Conservation (phyloP, 768 basidiomycete species). For the Mycena galopus region DNA sequence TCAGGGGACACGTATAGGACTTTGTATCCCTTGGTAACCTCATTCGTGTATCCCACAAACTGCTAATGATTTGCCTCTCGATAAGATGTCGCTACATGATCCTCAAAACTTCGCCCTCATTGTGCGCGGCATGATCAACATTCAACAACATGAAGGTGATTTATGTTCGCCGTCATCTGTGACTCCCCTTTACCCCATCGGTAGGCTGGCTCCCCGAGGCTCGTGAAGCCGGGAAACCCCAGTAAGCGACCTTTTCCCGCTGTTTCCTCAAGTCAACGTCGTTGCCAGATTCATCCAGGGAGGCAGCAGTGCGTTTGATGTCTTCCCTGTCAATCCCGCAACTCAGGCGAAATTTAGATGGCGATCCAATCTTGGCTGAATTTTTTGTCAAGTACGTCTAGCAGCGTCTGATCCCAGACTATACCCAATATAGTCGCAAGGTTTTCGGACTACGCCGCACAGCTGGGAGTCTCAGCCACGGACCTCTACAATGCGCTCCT, state of each 20-base stretch:
- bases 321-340: neutral
- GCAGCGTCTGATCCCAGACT: neutral
- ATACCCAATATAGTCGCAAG: slow-evolving; percentile 43
- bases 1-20: slow-evolving; percentile 73
- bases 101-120: slow-evolving; percentile 69
- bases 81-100: slow-evolving; percentile 71
- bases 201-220: slow-evolving; percentile 74
- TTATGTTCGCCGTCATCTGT: neutral
- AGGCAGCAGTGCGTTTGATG: slow-evolving; percentile 65
- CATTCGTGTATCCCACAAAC: neutral
- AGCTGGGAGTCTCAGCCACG: slow-evolving; percentile 60
- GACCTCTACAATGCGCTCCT: slow-evolving; percentile 70
- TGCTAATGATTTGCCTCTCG: neutral
- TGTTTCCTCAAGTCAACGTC: neutral
- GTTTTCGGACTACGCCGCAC: slow-evolving; percentile 62
- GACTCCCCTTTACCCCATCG: neutral
- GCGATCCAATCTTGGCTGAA: slow-evolving; percentile 73
- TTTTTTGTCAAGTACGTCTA: slow-evolving; percentile 70
- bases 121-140: slow-evolving; percentile 75
- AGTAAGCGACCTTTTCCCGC: slow-evolving; percentile 57
- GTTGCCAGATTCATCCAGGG: slow-evolving; percentile 56
- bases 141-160: slow-evolving; percentile 73
- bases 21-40: slow-evolving; percentile 62
- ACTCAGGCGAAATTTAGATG: slow-evolving; percentile 54
- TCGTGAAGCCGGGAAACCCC: slow-evolving; percentile 66